These are phyloP conservation scores for Microdochium trichocladiopsis DNA, from an alignment of 2,329 filamentous ascomycete species.

Conservation along the genomic window DNA sequence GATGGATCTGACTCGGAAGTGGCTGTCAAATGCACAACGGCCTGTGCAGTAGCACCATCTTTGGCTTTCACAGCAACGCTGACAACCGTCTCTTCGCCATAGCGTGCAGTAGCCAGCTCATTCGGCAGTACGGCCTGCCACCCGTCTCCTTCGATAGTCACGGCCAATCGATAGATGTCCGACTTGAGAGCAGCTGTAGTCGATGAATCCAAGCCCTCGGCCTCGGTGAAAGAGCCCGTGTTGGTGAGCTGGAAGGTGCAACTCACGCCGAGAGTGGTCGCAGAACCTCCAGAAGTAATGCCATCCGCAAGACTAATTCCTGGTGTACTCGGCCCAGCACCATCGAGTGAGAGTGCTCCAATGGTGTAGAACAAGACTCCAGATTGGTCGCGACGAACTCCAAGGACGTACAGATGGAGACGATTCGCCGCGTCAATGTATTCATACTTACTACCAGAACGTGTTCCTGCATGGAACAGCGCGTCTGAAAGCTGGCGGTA, in stretches of 20 bases:
- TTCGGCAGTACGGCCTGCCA: conserved; percentile 38
- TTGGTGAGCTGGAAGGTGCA: conserved; percentile 42
- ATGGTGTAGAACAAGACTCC: conserved; percentile 41
- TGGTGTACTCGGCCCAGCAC: conserved; percentile 21
- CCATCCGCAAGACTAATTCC: conserved; percentile 30
- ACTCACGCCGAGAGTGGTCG: conserved; percentile 24
- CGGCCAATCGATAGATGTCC: conserved; percentile 39
- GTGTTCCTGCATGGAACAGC: conserved; percentile 45
- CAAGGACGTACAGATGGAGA: conserved; percentile 43
- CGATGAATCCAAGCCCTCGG: conserved; percentile 20
- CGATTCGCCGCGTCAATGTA: conserved; percentile 37
- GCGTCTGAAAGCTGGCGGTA: conserved; percentile 46
- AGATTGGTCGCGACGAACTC: conserved; percentile 28
- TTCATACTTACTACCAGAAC: conserved; percentile 42
- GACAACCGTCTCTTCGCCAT: conserved; percentile 28
- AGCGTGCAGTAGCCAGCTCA: conserved; percentile 29
- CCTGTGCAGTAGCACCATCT: conserved; percentile 20
- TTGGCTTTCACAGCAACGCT: conserved; percentile 33
- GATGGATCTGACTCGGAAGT: conserved; percentile 34
- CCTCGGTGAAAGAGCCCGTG: conserved; percentile 26
- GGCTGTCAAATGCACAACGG: conserved; percentile 33
- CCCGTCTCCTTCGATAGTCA: conserved; percentile 32
- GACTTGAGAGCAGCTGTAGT: conserved; percentile 29
- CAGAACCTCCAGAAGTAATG: conserved; percentile 13
- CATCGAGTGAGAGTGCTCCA: conserved; percentile 34